Evolutionary conservation across 2,329 filamentous ascomycete species (phyloP).

Genomic region (Fonsecaea nubica): DNA sequence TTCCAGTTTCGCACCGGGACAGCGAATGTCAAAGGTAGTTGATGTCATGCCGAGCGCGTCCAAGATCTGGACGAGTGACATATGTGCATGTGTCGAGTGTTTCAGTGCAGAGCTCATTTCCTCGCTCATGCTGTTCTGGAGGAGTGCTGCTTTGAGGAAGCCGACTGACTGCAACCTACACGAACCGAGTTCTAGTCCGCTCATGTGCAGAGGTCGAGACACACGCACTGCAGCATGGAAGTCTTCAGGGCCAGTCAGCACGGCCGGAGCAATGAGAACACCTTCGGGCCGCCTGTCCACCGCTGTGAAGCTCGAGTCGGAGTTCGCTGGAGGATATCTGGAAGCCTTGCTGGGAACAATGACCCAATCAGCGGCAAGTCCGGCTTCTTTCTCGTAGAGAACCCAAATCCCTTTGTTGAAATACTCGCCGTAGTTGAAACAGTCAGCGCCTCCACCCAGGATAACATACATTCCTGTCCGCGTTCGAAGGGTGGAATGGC

Average conservation of each 20-base stretch:
- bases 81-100: neutral
- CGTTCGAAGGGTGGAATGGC: conserved; percentile 63
- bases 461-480: conserved; percentile 63
- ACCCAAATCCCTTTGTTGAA: conserved; percentile 72
- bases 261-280: conserved; percentile 5
- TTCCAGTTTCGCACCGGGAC: conserved; percentile 1
- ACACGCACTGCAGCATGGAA: conserved; percentile 17
- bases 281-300: conserved; percentile 14
- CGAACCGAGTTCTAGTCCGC: conserved; percentile 68
- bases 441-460: conserved; percentile 81
- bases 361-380: conserved; percentile 44
- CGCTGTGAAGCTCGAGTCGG: conserved; percentile 16
- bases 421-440: conserved; percentile 87
- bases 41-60: neutral
- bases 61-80: neutral
- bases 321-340: conserved; percentile 8
- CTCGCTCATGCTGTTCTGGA: neutral
- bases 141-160: conserved; percentile 84
- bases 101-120: neutral
- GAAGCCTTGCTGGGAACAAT: conserved; percentile 37
- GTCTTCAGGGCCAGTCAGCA: neutral
- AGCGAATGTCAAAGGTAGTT: neutral
- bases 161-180: conserved; percentile 75
- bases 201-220: conserved; percentile 50
- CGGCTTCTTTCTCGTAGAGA: conserved; percentile 46